phyloP scores from a whole-genome alignment of 148 eudicot genomes.

The Silene conica region DNA sequence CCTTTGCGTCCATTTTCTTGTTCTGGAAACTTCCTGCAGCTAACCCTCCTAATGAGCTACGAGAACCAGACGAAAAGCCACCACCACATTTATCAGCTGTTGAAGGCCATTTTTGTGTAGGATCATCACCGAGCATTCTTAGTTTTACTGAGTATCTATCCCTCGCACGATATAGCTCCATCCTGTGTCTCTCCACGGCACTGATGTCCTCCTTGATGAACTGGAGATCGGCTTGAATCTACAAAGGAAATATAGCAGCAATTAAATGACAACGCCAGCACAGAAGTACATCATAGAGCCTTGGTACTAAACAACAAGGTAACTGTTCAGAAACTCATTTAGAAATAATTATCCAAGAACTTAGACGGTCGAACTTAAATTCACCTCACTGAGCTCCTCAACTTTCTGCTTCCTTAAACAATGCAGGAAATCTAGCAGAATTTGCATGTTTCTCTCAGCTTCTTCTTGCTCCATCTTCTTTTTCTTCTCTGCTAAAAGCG shows the following conservation, averaged over 20 bases:
- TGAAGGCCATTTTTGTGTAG: slow-evolving; percentile 48
- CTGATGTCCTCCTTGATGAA: slow-evolving; percentile 70
- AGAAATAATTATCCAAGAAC: not conserved
- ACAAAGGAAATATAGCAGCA: slow-evolving; percentile 22
- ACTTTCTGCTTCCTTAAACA: slow-evolving; percentile 77
- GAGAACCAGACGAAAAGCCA: slow-evolving; percentile 48
- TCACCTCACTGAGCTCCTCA: slow-evolving; percentile 76
- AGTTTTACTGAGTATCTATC: slow-evolving; percentile 65
- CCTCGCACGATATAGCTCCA: slow-evolving; percentile 64
- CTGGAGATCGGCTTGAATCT: slow-evolving; percentile 79
- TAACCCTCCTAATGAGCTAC: slow-evolving; percentile 47
- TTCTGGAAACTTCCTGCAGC: slow-evolving; percentile 46
- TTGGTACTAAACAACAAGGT: not conserved
- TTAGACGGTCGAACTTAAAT: slow-evolving; percentile 11
- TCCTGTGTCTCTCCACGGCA: slow-evolving; percentile 72
- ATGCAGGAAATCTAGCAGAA: slow-evolving; percentile 68
- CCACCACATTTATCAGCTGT: slow-evolving; percentile 41
- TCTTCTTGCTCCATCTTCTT: slow-evolving; percentile 88
- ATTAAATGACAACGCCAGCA: slow-evolving; percentile 4
- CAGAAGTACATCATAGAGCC: not conserved
- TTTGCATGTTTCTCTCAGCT: slow-evolving; percentile 94
- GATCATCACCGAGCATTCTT: slow-evolving; percentile 57
- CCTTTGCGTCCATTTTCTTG: slow-evolving; percentile 58
- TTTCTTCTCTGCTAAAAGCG: slow-evolving; percentile 75
- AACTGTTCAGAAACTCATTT: not conserved